Base-by-base conservation (phyloP, 202 grass and related monocot species). In the Brachypodium distachyon region DNA sequence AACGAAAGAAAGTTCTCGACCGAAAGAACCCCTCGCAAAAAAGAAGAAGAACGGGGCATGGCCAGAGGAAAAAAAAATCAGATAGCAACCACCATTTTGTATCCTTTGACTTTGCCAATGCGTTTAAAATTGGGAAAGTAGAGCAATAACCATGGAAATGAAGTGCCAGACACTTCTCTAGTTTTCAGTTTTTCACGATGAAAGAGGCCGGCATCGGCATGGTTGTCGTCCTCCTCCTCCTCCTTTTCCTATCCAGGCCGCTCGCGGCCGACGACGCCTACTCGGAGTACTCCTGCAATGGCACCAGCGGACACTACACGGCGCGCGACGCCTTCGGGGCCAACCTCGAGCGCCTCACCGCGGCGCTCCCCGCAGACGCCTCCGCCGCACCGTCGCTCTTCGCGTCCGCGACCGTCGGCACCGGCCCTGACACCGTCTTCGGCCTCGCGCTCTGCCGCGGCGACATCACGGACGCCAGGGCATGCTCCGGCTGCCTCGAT, bases 371-470 rank as follows among this genome's bases (percentile, higher is more conserved):
- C 19, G 3, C 3, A 50, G 28, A 64, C 50, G 81, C 84, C 9
- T 80, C 84, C 29, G 22, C 29, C 29, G 23, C 87, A 5, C 4
- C 26, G 16, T 81, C 80, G 1, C 78, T 89, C 69, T 93, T 83
- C 84, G 36, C 74, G 29, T 50, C 69, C 23, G 61, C 34, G 5
- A 7, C 84, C 78, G 7, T 73, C 43, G 91, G 91, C n/a, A 23
- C 10, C 2, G 31, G 9, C 7, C 64, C 87, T 0, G 38, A 85
- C 51, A 43, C 19, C 3, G 74, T 84, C 6, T 72, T 70, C 23
- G 87, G 70, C 43, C 78, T 87, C 2, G 91, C 62, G 29, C 77
- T 85, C 12, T 93, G 91, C 74, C 87, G 91, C 74, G 87, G 91
- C 4, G 91, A 93, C 64, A 39, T 67, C 17, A 22, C 70, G 5